Base-by-base conservation (phyloP, 495 filamentous ascomycete genomes). In the Penicillium longicatenatum region DNA sequence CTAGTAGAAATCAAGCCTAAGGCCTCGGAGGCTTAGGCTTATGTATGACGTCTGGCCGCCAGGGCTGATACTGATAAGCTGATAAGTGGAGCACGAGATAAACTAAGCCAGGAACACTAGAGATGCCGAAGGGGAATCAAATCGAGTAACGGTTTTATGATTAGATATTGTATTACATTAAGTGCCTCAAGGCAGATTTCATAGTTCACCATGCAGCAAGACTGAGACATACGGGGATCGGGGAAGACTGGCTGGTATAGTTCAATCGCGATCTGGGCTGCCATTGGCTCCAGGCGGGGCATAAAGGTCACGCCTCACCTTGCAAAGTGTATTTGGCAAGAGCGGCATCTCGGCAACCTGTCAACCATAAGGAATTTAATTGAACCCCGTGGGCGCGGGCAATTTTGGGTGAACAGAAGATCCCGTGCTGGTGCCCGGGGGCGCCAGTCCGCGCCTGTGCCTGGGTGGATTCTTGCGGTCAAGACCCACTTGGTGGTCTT, bases 281-380 rank as follows among this genome's bases (percentile, higher is more conserved):
- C 12, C 12, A 35, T 35, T 35, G 31, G 31, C 26, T 26, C 26
- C 26, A 26, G 7, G 26, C 26, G 26, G 26, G 26, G 26, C 26
- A 26, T 26, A 26, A 26, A 35, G 31, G 19, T 10, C 39, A 44
- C 37, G 51, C 51, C 51, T 54, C 51, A 54, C 51, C 24, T 54
- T 26, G 4, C 26, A 26, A 26, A 26, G 26, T 26, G 26, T 26
- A 26, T 2, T 26, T 26, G 26, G 4, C 3, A 6, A 26, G 26
- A 26, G 7, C 26, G 26, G 26, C 26, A 26, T 26, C 26, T 26
- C 26, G 26, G 26, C 26, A 26, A 4, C 26, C 26, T 26, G 1
- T 26, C 1, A 26, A 26, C 26, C 4, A 26, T 4, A 26, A 26
- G 26, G 26, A 26, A 26, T 26, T 26, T 26, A 26, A 4, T 2